Percentiles rank a stretch among this genome's conserved stretches.
These are phyloP conservation scores for Claviceps africana DNA, from an alignment of 2,329 filamentous ascomycete species.

Conservation along the genomic window DNA sequence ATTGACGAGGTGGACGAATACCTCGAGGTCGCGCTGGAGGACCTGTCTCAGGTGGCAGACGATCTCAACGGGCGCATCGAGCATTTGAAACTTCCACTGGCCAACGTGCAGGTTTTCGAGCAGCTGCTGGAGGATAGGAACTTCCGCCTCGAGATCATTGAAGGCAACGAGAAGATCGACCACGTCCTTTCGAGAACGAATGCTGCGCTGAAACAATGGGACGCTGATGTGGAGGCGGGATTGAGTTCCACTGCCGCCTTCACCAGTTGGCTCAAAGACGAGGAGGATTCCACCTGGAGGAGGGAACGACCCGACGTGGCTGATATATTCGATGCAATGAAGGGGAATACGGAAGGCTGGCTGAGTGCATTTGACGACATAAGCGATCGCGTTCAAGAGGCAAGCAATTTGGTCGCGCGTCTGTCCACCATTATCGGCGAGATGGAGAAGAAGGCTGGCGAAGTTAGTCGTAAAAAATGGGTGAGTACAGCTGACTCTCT, in stretches of 20 bases:
- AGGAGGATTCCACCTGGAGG: conserved; percentile 48
- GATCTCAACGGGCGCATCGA: conserved; percentile 72
- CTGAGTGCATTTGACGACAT: conserved; percentile 64
- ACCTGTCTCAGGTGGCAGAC: conserved; percentile 61
- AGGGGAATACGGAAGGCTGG: conserved; percentile 86
- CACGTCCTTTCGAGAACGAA: conserved; percentile 74
- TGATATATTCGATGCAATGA: conserved; percentile 79
- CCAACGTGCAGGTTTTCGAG: conserved; percentile 72
- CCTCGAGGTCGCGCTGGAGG: conserved; percentile 71
- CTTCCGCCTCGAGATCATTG: conserved; percentile 70
- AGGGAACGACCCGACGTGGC: conserved; percentile 47
- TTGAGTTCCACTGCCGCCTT: conserved; percentile 64
- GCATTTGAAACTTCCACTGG: conserved; percentile 68
- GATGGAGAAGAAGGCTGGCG: conserved; percentile 73
- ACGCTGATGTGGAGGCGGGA: conserved; percentile 68
- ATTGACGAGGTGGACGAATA: conserved; percentile 92
- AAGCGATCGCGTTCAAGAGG: conserved; percentile 54
- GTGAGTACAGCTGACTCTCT: conserved; percentile 31
- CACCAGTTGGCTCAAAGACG: conserved; percentile 55
- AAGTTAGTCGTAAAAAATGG: conserved; percentile 65
- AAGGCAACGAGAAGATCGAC: conserved; percentile 83
- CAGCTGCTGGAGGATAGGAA: conserved; percentile 72
- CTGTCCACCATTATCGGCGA: conserved; percentile 67
- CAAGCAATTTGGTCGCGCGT: conserved; percentile 57
- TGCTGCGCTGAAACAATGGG: conserved; percentile 57